phyloP scores from a whole-genome alignment of 352 stramenopile genomes.

The Bremia lactucae region DNA sequence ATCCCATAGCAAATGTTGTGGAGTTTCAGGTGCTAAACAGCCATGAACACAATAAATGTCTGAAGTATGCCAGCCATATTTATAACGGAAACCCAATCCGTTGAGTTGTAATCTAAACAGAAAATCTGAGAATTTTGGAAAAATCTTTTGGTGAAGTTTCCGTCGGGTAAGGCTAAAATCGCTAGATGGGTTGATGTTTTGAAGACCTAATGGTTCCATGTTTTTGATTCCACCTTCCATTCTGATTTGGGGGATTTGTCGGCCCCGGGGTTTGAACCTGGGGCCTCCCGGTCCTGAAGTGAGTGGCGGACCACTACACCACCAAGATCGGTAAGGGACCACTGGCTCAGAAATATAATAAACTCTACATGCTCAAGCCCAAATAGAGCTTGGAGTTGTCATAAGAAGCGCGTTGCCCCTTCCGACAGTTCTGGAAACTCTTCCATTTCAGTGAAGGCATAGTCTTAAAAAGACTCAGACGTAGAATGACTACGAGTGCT shows the following conservation, averaged over 20 bases:
- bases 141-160: background rate
- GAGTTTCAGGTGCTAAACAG: background rate
- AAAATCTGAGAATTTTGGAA: background rate
- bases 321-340: too few species aligned
- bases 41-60: background rate
- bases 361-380: too few species aligned
- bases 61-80: background rate
- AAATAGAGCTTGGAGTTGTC: too few species aligned
- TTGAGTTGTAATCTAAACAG: slow-evolving; percentile 3
- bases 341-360: too few species aligned
- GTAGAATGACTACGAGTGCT: too few species aligned
- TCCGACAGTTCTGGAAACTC: too few species aligned
- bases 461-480: too few species aligned
- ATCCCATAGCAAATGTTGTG: slow-evolving; percentile 1
- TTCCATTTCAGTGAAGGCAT: too few species aligned
- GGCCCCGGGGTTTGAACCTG: too few species aligned
- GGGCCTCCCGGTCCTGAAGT: too few species aligned
- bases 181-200: background rate
- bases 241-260: background rate
- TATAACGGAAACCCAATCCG: slow-evolving; percentile 2
- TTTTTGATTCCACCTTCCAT: background rate
- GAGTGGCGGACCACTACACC: too few species aligned
- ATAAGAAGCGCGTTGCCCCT: too few species aligned
- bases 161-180: background rate
- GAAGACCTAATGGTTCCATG: background rate